Conservation (phyloP, 2,329 filamentous ascomycete species). For the Aspergillus quadrilineatus region DNA sequence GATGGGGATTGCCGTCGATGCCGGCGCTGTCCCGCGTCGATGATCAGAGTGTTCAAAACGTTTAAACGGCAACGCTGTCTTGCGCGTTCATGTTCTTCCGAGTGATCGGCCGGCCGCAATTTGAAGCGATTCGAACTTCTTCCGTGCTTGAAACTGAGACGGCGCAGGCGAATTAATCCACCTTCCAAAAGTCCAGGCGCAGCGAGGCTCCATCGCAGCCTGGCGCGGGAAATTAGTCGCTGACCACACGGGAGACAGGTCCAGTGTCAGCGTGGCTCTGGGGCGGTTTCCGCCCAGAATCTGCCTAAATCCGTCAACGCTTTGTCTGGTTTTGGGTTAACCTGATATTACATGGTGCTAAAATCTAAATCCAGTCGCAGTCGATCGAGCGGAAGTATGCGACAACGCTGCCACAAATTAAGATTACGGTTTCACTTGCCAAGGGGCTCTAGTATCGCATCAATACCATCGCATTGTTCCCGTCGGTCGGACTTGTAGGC, state of each 20-base stretch:
- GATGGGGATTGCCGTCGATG: not conserved
- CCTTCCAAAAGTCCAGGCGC: constrained; percentile 3
- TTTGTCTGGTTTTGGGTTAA: constrained; percentile 5
- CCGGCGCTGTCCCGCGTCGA: not conserved
- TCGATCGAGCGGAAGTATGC: not conserved
- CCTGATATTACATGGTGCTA: not conserved
- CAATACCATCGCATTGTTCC: not conserved
- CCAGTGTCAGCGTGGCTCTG: constrained; percentile 13
- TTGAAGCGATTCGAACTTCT: not conserved
- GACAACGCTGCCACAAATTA: not conserved
- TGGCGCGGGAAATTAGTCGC: not conserved
- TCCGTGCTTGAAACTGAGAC: not conserved
- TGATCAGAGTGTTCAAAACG: not conserved
- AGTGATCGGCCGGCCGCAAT: constrained; percentile 3
- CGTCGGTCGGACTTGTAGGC: not conserved
- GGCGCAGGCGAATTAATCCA: not conserved
- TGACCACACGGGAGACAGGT: not conserved
- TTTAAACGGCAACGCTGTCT: not conserved
- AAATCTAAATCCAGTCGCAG: not conserved
- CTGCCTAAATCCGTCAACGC: not conserved
- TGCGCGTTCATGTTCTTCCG: not conserved
- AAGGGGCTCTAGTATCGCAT: not conserved
- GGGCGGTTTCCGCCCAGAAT: constrained; percentile 15
- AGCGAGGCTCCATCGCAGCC: not conserved
- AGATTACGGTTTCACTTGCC: not conserved